A percentile compares a stretch with the other conserved stretches of the same genome.
Evolutionary conservation across 1,139 yeast genomes (phyloP).

Genomic region (Saccharomyces hybrid): DNA sequence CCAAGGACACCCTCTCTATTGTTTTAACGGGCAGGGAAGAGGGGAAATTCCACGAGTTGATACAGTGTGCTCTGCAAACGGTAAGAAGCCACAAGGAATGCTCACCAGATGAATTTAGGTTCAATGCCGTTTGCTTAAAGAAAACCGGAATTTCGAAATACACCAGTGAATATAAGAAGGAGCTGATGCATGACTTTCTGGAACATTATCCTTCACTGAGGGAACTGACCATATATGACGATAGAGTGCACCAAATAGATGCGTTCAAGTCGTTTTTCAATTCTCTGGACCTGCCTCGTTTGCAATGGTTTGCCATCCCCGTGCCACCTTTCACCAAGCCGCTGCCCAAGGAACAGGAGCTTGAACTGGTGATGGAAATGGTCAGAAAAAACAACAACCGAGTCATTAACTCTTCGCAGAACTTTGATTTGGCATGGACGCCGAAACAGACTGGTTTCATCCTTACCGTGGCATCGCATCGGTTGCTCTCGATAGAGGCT

Average conservation of each 20-base stretch:
- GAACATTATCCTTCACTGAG: constrained; percentile 27
- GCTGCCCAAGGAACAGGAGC: constrained; percentile 1
- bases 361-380: constrained; percentile 1
- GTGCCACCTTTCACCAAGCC: constrained; percentile 11
- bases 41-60: constrained; percentile 24
- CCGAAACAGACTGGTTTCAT: constrained; percentile 16
- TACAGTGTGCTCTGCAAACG: constrained; percentile 10
- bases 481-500: constrained; percentile 8
- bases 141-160: constrained; percentile 22
- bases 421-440: constrained; percentile 8
- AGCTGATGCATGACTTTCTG: constrained; percentile 33
- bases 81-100: neutral
- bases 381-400: neutral
- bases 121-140: constrained; percentile 37
- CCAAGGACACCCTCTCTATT: constrained; percentile 33
- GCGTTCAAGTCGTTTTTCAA: constrained; percentile 32
- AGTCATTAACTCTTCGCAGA: neutral
- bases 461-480: constrained; percentile 14
- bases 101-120: constrained; percentile 19
- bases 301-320: constrained; percentile 19
- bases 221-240: constrained; percentile 37
- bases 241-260: constrained; percentile 34
- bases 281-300: constrained; percentile 4
- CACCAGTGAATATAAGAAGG: constrained; percentile 35
- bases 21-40: constrained; percentile 39